phyloP scores from a whole-genome alignment of 2,329 filamentous ascomycete genomes.

The Pseudocercospora crystallina region DNA sequence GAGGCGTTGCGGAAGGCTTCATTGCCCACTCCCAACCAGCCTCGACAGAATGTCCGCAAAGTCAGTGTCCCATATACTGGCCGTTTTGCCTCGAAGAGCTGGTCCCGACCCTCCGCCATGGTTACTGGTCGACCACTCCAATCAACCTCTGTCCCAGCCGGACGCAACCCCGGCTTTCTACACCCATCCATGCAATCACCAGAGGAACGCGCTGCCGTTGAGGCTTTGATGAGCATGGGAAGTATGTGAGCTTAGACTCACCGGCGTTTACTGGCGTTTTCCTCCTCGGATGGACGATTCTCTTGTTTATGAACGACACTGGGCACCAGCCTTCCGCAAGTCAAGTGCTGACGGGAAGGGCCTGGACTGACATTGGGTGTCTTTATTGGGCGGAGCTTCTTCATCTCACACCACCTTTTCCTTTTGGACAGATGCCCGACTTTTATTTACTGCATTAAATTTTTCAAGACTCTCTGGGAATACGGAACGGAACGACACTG shows the following conservation, averaged over 20 bases:
- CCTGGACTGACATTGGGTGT: constrained; percentile 41
- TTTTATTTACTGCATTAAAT: constrained; percentile 14
- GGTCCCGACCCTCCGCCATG: constrained; percentile 25
- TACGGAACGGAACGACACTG: constrained; percentile 26
- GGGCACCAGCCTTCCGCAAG: constrained; percentile 36
- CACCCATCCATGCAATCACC: constrained; percentile 46
- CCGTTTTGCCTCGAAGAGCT: constrained; percentile 27
- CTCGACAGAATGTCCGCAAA: constrained; percentile 32
- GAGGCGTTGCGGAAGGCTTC: constrained; percentile 73
- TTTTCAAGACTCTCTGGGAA: constrained; percentile 10
- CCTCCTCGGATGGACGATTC: constrained; percentile 4
- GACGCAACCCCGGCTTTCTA: constrained; percentile 2
- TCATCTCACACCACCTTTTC: constrained; percentile 13
- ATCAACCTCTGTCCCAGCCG: constrained; percentile 27
- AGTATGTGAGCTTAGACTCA: constrained; percentile 52
- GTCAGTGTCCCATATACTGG: constrained; percentile 30
- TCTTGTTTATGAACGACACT: constrained; percentile 33
- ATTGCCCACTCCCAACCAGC: constrained; percentile 32
- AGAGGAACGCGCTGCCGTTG: constrained; percentile 78
- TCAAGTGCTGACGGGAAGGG: constrained; percentile 40
- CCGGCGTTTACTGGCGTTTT: constrained; percentile 17
- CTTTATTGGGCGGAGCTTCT: constrained; percentile 16
- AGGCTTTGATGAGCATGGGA: constrained; percentile 76
- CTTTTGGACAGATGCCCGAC: constrained; percentile 19
- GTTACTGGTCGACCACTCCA: constrained; percentile 9